Base-by-base conservation (phyloP, 148 eudicot species). In the Vaccinium vitisidaea region DNA sequence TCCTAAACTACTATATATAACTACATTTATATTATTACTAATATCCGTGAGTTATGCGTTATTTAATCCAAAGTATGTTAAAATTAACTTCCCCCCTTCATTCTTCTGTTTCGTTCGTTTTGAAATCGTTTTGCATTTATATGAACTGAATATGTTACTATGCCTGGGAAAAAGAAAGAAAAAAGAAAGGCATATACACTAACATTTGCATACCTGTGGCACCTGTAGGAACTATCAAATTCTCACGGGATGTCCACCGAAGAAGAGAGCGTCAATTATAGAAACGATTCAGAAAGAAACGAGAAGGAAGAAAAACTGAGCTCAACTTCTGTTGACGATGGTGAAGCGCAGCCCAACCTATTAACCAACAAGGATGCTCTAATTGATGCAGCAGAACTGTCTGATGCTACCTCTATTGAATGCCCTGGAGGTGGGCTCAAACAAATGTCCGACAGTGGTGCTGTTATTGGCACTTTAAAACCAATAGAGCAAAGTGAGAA, bases 341-440 rank as follows among this genome's bases (percentile, higher is more conserved):
- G 11, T 52, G 61, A 67, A 69, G 77, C 43, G 25, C 27, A 46
- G 52, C 56, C 48, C 6, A 8, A n/a, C 46, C 6, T 43, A 43
- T 67, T n/a, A 53, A 75, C 23, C 9, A 56, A 43, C 13, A 52
- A n/a, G 7, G 54, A n/a, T 10, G 74, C 8, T 55, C 16, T 75
- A 27, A 8, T 15, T 56, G 69, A 79, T 39, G 15, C 82, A 16
- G 14, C 19, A 11, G 46, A 59, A 46, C 81, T 67, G 56, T 75
- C 48, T 30, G 78, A 83, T 75, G 12, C 6, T 16, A 54, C 19
- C 36, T 25, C 14, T 59, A 59, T 59, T 83, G 81, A 83, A 76
- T 71, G 16, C 75, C 16, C 65, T 14, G 80, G 73, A 52, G 70
- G n/a, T 54, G 48, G n/a, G 25, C 81, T 79, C 70, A 36, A 56